These are phyloP conservation scores for Leccinum disarticulatum DNA, from an alignment of 768 basidiomycete species.

Conservation along the genomic window DNA sequence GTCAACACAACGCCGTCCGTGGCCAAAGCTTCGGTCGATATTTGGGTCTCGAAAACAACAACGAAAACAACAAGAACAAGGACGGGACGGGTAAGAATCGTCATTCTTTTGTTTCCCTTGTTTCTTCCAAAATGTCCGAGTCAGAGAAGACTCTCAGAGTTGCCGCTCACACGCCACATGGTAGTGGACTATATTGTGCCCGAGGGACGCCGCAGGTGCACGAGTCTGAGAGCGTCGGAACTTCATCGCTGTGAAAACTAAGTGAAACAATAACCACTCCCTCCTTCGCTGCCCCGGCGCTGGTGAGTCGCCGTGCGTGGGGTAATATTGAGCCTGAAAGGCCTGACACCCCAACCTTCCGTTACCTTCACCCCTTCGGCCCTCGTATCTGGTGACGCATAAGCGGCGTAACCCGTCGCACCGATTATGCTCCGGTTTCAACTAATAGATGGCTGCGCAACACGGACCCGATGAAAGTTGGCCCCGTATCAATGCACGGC, in stretches of 20 bases:
- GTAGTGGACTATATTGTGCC: not conserved
- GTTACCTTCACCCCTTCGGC: not conserved
- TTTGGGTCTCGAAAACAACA: not conserved
- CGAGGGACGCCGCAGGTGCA: not conserved
- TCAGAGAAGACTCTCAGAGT: not conserved
- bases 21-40: not conserved
- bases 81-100: not conserved
- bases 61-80: not conserved
- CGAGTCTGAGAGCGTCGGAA: no score
- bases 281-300: not conserved
- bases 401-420: not conserved
- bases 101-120: no score
- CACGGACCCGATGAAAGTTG: not conserved
- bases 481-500: not conserved
- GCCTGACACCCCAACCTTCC: not conserved
- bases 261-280: not conserved
- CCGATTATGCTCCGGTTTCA: not conserved
- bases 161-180: no score
- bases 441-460: not conserved
- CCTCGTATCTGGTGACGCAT: not conserved
- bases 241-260: no score
- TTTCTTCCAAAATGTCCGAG: no score
- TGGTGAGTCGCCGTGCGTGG: not conserved
- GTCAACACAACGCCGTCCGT: not conserved
- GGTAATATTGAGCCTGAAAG: not conserved